Evolutionary conservation across 2,329 filamentous ascomycete species (phyloP), one percentile per base, ranked within the genome.

Genomic region (Clonostachys rhizophaga): DNA sequence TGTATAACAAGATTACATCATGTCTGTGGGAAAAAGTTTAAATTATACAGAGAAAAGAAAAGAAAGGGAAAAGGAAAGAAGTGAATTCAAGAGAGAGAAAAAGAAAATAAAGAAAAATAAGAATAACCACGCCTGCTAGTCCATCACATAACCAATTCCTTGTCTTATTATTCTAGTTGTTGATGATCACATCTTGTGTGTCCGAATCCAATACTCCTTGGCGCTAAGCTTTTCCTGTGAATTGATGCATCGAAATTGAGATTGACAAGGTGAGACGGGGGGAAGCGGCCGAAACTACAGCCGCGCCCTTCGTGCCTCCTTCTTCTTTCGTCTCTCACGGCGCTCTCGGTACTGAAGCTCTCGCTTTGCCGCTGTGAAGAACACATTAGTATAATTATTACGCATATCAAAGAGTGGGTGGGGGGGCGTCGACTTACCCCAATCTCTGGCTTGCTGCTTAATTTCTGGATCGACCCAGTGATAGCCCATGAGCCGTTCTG

Each of bases 401-500:
- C 43, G 40, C 17, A 34, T 16, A 36, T 9, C 40, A 34, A 40
- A 18, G 16, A 10, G 24, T 30, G 24, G 8, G 34, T 24, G 14
- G 41, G 34, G 34, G 18, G 30, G 43, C 24, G 17, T 33, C 17
- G 16, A 70, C 71, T 59, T 58, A 74, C 72, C 64, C 55, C 70
- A 64, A 47, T 67, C 59, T 46, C 60, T 59, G 8, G 69, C 65
- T 36, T 64, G 60, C 41, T 54, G 49, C 53, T 70, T 70, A 44
- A 68, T 52, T 42, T 69, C 63, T 3, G 57, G 46, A 8, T 67
- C 60, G 13, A 76, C 68, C 73, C 73, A 76, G 5, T 56, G 45
- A 53, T 76, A 76, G 35, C 64, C 58, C 36, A 75, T 59, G 7
- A 72, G 72, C 20, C 70, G 64, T 48, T 76, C 72, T 3, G 74